Percentiles rank a stretch among this genome's conserved stretches.
Conservation (phyloP, 345 rosid genomes). For the Hibiscus trionum region DNA sequence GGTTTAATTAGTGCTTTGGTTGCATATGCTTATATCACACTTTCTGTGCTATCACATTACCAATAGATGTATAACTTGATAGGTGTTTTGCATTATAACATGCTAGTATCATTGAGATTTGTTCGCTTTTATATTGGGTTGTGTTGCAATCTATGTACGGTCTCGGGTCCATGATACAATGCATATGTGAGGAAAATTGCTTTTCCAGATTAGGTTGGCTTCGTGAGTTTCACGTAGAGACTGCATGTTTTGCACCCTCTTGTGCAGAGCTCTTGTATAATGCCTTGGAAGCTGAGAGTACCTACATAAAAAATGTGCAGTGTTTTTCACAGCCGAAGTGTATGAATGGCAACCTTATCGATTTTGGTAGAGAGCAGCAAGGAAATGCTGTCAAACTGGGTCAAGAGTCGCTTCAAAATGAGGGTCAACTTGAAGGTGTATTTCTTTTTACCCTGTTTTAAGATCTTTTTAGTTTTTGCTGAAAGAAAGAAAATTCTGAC, state of each 20-base stretch:
- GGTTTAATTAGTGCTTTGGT: neutral
- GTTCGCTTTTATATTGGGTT: neutral
- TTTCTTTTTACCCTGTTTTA: neutral
- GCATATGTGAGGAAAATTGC: constrained; percentile 8
- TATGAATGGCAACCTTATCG: constrained; percentile 12
- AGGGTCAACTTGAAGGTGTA: constrained; percentile 20
- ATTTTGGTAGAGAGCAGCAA: constrained; percentile 9
- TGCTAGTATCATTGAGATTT: neutral
- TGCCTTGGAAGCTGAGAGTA: constrained; percentile 29
- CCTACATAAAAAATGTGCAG: constrained; percentile 30
- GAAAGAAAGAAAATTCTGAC: constrained; percentile 10
- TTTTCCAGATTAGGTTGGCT: constrained; percentile 21
- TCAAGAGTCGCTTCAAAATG: constrained; percentile 6
- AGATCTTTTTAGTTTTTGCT: neutral
- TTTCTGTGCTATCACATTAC: neutral
- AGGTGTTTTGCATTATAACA: neutral
- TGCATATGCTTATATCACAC: neutral
- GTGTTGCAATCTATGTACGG: neutral
- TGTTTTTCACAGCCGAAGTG: constrained; percentile 18
- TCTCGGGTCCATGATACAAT: neutral
- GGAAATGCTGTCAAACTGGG: constrained; percentile 12
- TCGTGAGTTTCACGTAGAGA: constrained; percentile 24
- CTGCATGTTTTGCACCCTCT: constrained; percentile 26
- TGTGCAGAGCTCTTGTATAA: constrained; percentile 27
- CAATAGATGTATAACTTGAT: neutral